Percentiles rank a stretch among this genome's conserved stretches.
Conservation (phyloP, 2,329 filamentous ascomycete genomes). For the Rachicladosporium sp. region DNA sequence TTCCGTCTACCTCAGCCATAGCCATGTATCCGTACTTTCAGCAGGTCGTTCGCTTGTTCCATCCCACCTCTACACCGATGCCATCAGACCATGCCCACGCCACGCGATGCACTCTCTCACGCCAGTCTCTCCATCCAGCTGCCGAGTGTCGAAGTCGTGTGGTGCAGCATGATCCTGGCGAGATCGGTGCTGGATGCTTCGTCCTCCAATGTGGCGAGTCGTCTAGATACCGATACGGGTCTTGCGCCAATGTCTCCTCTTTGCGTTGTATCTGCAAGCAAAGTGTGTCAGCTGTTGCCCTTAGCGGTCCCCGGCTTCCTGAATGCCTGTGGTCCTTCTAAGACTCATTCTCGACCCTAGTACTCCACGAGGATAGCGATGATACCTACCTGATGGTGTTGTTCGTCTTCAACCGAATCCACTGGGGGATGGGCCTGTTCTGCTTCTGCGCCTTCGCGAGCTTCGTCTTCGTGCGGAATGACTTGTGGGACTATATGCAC, state of each 20-base stretch:
- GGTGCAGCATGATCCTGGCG: too few relatives aligned
- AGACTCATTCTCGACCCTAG: background rate
- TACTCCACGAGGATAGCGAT: background rate
- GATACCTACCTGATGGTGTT: constrained; percentile 95
- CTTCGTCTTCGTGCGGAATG: constrained; percentile 99
- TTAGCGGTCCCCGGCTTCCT: too few relatives aligned
- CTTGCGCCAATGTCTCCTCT: constrained; percentile 99
- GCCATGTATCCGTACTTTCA: too few relatives aligned
- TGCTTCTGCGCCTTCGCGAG: constrained; percentile 99
- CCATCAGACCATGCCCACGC: too few relatives aligned
- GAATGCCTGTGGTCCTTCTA: background rate
- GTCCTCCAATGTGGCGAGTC: constrained; percentile 27
- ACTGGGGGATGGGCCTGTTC: constrained; percentile 99
- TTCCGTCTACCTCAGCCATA: too few relatives aligned
- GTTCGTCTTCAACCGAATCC: constrained; percentile 95
- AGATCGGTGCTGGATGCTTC: too few relatives aligned
- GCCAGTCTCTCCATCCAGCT: too few relatives aligned
- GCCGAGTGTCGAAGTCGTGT: too few relatives aligned
- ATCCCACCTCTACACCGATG: too few relatives aligned
- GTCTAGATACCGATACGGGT: constrained; percentile 96
- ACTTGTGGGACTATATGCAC: constrained; percentile 79
- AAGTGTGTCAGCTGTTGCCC: constrained; percentile 2
- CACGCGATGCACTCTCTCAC: too few relatives aligned
- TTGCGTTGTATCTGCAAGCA: constrained; percentile 84
- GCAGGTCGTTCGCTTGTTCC: too few relatives aligned